phyloP scores from a whole-genome alignment of 176 grass and related monocot genomes.

The Carex parvula region DNA sequence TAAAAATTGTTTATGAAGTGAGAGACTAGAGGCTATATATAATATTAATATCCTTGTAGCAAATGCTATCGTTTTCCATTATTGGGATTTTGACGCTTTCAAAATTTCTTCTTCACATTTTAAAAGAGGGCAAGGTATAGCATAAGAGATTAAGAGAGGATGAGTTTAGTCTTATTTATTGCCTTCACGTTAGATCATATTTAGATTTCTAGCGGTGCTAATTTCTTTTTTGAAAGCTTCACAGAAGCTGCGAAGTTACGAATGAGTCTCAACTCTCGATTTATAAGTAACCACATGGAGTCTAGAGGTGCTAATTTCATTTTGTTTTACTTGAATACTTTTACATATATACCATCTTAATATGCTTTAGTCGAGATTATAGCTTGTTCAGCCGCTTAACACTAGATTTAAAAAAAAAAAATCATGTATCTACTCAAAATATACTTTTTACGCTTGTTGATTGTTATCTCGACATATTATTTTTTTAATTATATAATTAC shows the following conservation, averaged over 20 bases:
- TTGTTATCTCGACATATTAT: too few species aligned
- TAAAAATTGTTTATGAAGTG: too few species aligned
- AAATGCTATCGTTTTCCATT: neutral
- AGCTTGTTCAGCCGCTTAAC: too few species aligned
- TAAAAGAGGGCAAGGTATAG: neutral
- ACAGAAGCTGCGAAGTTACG: too few species aligned
- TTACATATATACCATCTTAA: neutral
- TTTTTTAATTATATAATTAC: too few species aligned
- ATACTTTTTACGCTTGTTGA: too few species aligned
- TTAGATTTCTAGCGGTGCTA: neutral
- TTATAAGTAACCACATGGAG: too few species aligned
- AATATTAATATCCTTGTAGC: neutral
- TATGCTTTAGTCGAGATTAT: too few species aligned
- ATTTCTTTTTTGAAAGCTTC: neutral
- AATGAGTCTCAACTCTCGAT: too few species aligned
- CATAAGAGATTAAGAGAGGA: neutral
- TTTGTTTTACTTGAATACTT: neutral
- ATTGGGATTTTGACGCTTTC: slow-evolving; percentile 7
- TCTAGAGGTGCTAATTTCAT: neutral
- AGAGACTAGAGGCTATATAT: too few species aligned
- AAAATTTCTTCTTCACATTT: neutral
- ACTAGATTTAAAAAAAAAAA: too few species aligned
- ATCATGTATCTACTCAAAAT: too few species aligned
- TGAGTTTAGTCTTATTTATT: neutral
- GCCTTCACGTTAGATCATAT: neutral